Evolutionary conservation across 2,329 filamentous ascomycete genomes (phyloP), one percentile per base, ranked within the genome.

Genomic region (Tolypocladium ophioglossoides): DNA sequence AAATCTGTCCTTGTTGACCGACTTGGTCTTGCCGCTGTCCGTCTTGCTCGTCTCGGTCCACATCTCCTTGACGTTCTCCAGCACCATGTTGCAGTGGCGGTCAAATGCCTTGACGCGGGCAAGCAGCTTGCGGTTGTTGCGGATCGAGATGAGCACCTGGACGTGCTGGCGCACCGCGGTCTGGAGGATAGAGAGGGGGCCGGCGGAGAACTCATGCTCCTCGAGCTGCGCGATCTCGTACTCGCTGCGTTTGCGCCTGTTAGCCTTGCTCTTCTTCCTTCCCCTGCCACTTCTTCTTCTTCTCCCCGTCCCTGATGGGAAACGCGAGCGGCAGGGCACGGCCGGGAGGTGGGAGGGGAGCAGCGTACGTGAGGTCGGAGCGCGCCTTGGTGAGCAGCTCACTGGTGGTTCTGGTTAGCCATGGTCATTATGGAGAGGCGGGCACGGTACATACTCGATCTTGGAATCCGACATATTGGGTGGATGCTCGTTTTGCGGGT

Each of bases 61-160:
- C 92, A 99, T 97, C 76, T 99, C 94, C 79, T 74, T 74, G 47
- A 95, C 91, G 63, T 96, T 96, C 78, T 96, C 91, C 50, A 96
- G 78, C 4, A 96, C 89, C 94, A 99, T 97, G 76, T 99, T 99
- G 82, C 91, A 97, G 74, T 99, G 94, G 57, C 94, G 82, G 74
- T 99, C 94, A 70, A 99, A 99, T 8, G 94, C 94, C 79, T 99
- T 99, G 67, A 99, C 92, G 60, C 94, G 87, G 52, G 92, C 94
- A 54, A 99, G 85, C 50, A 99, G 81, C 79, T 99, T 99, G 74
- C 92, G 88, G 78, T 97, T 97, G 82, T 96, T 96, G 62, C 94
- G 91, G 75, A 92, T 92, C 53, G 90, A 96, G 68, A 99, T 96
- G 61, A 99, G 84, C 58, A 99, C 92, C 75, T 97, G 94, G 46